These are phyloP conservation scores for Solanum peruvianum DNA, from an alignment of 257 asterid species.

Conservation along the genomic window DNA sequence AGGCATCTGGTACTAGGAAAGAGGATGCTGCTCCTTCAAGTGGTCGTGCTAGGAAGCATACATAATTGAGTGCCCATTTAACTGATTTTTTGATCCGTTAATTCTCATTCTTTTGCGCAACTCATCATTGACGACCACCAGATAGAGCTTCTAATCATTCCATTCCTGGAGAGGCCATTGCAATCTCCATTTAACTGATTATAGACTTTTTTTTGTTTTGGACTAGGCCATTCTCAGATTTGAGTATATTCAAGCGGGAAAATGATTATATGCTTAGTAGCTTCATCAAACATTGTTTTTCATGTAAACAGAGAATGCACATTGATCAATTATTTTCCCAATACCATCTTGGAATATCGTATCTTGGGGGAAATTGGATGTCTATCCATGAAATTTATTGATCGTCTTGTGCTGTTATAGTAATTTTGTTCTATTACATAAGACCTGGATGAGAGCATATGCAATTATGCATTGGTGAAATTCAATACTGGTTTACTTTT, in stretches of 20 bases:
- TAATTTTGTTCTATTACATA: not conserved
- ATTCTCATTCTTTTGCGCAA: conserved; percentile 7
- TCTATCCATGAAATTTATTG: not conserved
- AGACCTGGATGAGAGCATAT: not conserved
- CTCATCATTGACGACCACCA: not conserved
- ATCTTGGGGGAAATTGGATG: not conserved
- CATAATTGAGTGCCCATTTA: conserved; percentile 8
- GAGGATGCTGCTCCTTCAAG: conserved; percentile 26
- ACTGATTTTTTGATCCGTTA: not conserved
- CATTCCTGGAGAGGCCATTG: not conserved
- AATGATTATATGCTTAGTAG: not conserved
- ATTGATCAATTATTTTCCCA: not conserved
- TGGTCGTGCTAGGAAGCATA: conserved; percentile 38
- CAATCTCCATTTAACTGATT: not conserved
- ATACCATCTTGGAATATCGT: not conserved
- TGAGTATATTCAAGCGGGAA: not conserved
- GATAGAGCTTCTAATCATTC: not conserved
- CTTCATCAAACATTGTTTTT: not conserved
- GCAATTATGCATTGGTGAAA: not conserved
- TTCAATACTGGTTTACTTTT: not conserved
- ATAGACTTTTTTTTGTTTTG: not conserved
- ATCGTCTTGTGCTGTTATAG: not conserved
- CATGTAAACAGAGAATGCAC: not conserved
- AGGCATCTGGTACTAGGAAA: conserved; percentile 45
- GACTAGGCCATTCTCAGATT: not conserved